Percentiles rank a stretch among this genome's conserved stretches.
These are phyloP conservation scores for Talaromyces sp. DNA, from an alignment of 2,329 filamentous ascomycete species.

Conservation along the genomic window DNA sequence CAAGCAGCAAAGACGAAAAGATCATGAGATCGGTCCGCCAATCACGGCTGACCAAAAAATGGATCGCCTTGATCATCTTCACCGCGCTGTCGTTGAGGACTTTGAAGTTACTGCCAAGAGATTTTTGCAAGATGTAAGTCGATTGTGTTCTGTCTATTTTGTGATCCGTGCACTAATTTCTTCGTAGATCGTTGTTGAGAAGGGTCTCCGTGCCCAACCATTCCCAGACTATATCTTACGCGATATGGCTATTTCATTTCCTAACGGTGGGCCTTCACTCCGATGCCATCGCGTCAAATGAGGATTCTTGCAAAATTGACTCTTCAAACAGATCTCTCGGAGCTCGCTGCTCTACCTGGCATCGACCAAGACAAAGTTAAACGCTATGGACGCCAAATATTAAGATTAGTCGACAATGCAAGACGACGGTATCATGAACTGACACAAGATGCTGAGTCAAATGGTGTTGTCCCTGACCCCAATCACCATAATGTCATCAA, in stretches of 20 bases:
- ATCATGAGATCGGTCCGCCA: conserved; percentile 45
- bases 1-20: conserved; percentile 29
- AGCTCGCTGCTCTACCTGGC: conserved; percentile 44
- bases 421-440: conserved; percentile 47
- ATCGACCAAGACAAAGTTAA: conserved; percentile 51
- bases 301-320: conserved; percentile 15
- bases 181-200: conserved; percentile 46
- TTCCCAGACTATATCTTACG: conserved; percentile 51
- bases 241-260: conserved; percentile 53
- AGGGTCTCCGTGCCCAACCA: conserved; percentile 48
- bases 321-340: conserved; percentile 34
- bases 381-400: conserved; percentile 46
- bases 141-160: not conserved
- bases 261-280: conserved; percentile 36
- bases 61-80: conserved; percentile 45
- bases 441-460: conserved; percentile 50
- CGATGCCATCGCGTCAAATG: not conserved
- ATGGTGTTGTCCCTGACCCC: conserved; percentile 50
- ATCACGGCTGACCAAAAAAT: conserved; percentile 50
- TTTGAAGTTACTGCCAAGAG: conserved; percentile 51
- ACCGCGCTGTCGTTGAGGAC: conserved; percentile 50
- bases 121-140: conserved; percentile 45
- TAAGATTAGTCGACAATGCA: conserved; percentile 45
- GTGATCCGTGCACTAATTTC: not conserved
- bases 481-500: conserved; percentile 52